Base-by-base conservation (phyloP, 805 yeast genomes). In the Blastobotrys terrestris region DNA sequence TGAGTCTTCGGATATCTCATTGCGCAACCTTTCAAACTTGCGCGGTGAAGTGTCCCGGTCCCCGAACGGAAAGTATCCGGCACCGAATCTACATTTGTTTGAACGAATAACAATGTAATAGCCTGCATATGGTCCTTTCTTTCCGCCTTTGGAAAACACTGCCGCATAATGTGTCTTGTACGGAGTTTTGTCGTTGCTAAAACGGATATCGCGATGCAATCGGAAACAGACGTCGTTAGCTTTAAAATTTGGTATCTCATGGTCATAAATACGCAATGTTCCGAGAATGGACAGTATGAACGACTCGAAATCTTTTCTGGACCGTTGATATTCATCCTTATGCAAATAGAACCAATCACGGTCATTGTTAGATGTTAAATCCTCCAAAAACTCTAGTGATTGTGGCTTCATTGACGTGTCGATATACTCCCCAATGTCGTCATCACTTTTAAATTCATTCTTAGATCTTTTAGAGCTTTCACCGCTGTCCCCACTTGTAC, bases 291-390 rank as follows among this genome's bases (percentile, higher is more conserved):
- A 47, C 39, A 56, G 61, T 11, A 55, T 44, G 42, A 60, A 60
- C 15, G 49, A 51, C 31, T 60, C 63, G 31, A 58, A 56, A 35
- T 60, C 60, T 22, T 50, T 46, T 52, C 55, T 56, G 13, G 62
- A 59, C 7, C 42, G 46, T 8, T 58, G 50, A 43, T 60, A 60
- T 11, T 60, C 58, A 2, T 50, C 47, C 39, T 60, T 62, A 41
- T 60, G 53, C 39, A 51, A 54, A 59, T 59, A 52, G 43, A 60
- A 60, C 63, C 63, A 60, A 1, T 56, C 60, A 20, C 63, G 55
- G 16, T 58, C 60, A 35, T 60, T 60, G 39, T 60, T 58, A 3
- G 46, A 16, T 21, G 16, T 21, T 15, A 46, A n/a, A 18, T 46
- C 14, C 13, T 20, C 41, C 19, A 46, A 18, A 26, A 46, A 46